A percentile compares a stretch with the other conserved stretches of the same genome.
Conservation (phyloP, 768 basidiomycete genomes). For the Termitomyces sp. region DNA sequence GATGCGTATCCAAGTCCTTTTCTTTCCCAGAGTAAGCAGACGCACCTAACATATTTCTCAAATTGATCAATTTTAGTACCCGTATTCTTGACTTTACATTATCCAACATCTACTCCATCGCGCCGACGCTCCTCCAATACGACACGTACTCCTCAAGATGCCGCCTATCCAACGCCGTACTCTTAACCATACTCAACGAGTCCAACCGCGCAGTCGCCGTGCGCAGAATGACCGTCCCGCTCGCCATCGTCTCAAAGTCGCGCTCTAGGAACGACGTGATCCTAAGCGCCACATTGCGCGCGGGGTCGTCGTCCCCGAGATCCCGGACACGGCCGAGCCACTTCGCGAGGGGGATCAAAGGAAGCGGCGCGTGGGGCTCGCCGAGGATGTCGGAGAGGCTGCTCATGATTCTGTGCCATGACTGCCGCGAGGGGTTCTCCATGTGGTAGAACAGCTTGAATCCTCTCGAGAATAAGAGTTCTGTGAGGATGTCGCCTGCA, state of each 20-base stretch:
- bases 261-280: slow-evolving; percentile 28
- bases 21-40: too few relatives aligned
- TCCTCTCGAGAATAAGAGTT: slow-evolving; percentile 25
- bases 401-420: slow-evolving; percentile 28
- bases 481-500: slow-evolving; percentile 24
- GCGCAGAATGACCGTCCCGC: slow-evolving; percentile 26
- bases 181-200: slow-evolving; percentile 27
- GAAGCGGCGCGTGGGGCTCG: slow-evolving; percentile 14
- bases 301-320: slow-evolving; percentile 23
- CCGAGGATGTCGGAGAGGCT: slow-evolving; percentile 23
- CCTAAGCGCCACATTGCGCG: slow-evolving; percentile 23
- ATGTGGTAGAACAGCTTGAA: slow-evolving; percentile 18
- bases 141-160: slow-evolving; percentile 28
- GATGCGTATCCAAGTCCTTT: too few relatives aligned
- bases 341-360: slow-evolving; percentile 21
- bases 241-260: slow-evolving; percentile 29
- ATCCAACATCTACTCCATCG: slow-evolving; percentile 7
- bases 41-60: too few relatives aligned
- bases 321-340: slow-evolving; percentile 26
- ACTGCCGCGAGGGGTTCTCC: slow-evolving; percentile 34
- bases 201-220: slow-evolving; percentile 23
- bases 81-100: too few relatives aligned
- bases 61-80: too few relatives aligned
- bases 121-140: slow-evolving; percentile 27
- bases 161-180: slow-evolving; percentile 24